Evolutionary conservation across 2,329 filamentous ascomycete species (phyloP), one percentile per base, ranked within the genome.

Genomic region (Dothidotthia symphoricarpi): DNA sequence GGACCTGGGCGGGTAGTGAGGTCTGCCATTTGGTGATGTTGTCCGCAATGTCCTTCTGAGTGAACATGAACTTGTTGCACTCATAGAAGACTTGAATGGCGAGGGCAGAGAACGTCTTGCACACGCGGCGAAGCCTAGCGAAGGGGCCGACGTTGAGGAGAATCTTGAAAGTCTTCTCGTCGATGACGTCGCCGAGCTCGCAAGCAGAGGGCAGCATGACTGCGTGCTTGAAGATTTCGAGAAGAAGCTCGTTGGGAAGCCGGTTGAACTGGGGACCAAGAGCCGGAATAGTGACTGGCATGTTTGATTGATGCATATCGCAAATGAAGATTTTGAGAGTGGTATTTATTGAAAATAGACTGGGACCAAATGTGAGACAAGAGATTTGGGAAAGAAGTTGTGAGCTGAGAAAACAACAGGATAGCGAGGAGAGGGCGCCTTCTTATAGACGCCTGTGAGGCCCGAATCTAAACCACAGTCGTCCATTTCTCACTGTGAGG

Each of bases 191-290:
- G 16, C 38, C 25, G n/a, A 41, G 38, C 22, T 28, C 32, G 16
- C 31, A 41, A 0, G 15, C 31, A 1, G 16, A 14, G 6, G 30
- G 31, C 22, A 41, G 24, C 28, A 43, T 15, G 3, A 41, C 32
- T 14, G 34, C 5, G 28, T 36, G 34, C 16, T 34, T 37, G 40
- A 56, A 39, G 41, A 56, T 51, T 17, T 42, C 27, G n/a, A 34
- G 14, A 4, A 50, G 15, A 10, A 56, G 24, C 25, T 52, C 47
- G n/a, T 47, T 37, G 6, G 51, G 51, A 13, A 56, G 32, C 2
- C 38, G 26, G 6, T 37, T 28, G 25, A 42, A 35, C n/a, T 31
- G 39, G 14, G 41, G 41, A 7, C 34, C 41, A 4, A 33, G 22
- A 2, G 35, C 19, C 4, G 32, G 16, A 14, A 47, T 29, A 15